phyloP scores from a whole-genome alignment of 257 asterid genomes.

The Capsicum baccatum region DNA sequence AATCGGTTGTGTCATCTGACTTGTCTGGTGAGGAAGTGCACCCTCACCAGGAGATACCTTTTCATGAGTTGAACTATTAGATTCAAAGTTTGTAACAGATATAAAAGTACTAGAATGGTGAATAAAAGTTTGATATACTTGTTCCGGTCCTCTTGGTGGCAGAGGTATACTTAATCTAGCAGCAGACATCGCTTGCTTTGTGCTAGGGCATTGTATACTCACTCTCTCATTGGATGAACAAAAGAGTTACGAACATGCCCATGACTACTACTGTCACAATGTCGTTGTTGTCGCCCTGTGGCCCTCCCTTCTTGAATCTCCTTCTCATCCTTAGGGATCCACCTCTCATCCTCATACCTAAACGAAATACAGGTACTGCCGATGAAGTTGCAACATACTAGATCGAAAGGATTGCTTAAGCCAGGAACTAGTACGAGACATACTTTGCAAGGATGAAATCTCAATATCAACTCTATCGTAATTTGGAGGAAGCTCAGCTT shows the following conservation, averaged over 20 bases:
- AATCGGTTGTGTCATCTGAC: constrained; percentile 61
- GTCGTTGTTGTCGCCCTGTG: constrained; percentile 62
- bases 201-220: constrained; percentile 46
- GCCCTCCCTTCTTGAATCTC: too few species aligned
- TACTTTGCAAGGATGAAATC: constrained; percentile 98
- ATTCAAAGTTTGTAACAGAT: not conserved
- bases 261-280: constrained; percentile 63
- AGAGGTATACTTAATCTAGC: constrained; percentile 58
- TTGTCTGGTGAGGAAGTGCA: constrained; percentile 52
- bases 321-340: too few species aligned
- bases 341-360: too few species aligned
- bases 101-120: not conserved
- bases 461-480: constrained; percentile 97
- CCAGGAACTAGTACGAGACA: constrained; percentile 30
- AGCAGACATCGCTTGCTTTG: constrained; percentile 50
- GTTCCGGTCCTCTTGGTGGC: constrained; percentile 72
- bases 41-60: constrained; percentile 63
- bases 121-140: constrained; percentile 49
- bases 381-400: too few species aligned
- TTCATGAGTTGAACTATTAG: not conserved
- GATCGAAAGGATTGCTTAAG: too few species aligned
- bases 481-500: constrained; percentile 95
- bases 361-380: too few species aligned
- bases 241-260: constrained; percentile 52
- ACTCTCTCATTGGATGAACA: constrained; percentile 57